Base-by-base conservation (phyloP, 805 yeast genomes). In the Monosporozyma aerobia region DNA sequence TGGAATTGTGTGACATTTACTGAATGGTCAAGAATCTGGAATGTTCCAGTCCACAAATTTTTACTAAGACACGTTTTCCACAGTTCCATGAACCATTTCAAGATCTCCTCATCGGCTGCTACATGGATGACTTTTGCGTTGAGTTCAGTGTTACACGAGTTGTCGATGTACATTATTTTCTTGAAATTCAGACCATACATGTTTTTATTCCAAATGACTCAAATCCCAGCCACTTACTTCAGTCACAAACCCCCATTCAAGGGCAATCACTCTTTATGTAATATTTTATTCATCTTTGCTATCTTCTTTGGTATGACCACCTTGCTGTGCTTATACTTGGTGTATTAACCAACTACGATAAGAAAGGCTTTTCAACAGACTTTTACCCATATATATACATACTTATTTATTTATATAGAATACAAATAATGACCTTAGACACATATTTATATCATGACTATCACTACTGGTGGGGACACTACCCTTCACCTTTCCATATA, bases 1-100 rank as follows among this genome's bases (percentile, higher is more conserved):
- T 94, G 99, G 99, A 88, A 90, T 60, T 87, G 95, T 56, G 81
- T 84, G 19, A 85, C 89, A 45, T 94, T 97, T 97, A 87, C 87
- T 54, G 90, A 90, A 64, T 94, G 87, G 67, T 85, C 97, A 11
- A 76, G 97, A 57, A 82, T 86, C 56, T 95, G 99, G 99, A 94
- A 94, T 67, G 78, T 80, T 9, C 97, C 98, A 0, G 98, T 94
- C 25, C 97, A 94, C 67, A 79, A 81, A 62, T 94, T 94, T 60
- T 71, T 94, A 54, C 73, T 90, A 46, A 78, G 98, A 57, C 99
- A 95, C 65, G 99, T 94, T 2, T 95, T 92, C 68, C 97, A 90
- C 65, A 83, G 95, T 29, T 81, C 94, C 7, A 86, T 92, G 54
- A 81, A 94, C 59, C 82, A 89, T 0, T 74, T 89, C 52, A 75